Conservation (phyloP, 768 basidiomycete genomes). For the Cystobasidium tubakii region DNA sequence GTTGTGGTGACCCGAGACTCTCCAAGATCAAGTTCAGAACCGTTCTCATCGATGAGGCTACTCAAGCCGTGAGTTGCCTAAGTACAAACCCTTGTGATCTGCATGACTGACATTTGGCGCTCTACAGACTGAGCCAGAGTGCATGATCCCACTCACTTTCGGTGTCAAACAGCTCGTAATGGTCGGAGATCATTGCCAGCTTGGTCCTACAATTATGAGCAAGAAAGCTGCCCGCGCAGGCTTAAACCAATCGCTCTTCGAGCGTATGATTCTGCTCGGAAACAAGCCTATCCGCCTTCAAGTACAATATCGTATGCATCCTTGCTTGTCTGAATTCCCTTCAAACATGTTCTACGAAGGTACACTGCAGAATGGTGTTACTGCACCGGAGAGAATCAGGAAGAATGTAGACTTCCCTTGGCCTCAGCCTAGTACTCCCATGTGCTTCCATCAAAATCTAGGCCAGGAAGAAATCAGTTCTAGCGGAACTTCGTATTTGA, state of each 20-base stretch:
- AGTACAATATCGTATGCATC: constrained; percentile 99
- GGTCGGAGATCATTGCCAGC: constrained; percentile 74
- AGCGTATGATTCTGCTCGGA: constrained; percentile 86
- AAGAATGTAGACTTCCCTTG: constrained; percentile 99
- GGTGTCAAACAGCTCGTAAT: constrained; percentile 98
- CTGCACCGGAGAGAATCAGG: constrained; percentile 89
- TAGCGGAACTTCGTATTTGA: constrained; percentile 96
- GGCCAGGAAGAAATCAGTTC: constrained; percentile 98
- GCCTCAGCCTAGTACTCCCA: constrained; percentile 93
- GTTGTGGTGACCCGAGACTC: constrained; percentile 90
- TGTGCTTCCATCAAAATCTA: constrained; percentile 99
- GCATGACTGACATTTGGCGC: too few relatives aligned
- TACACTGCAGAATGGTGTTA: constrained; percentile 96
- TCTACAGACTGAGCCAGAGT: constrained; percentile 56
- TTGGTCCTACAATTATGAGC: constrained; percentile 99
- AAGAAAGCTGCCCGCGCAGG: constrained; percentile 99
- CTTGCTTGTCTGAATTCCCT: constrained; percentile 96
- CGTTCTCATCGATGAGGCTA: constrained; percentile 96
- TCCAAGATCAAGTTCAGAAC: constrained; percentile 97
- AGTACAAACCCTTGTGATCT: too few relatives aligned
- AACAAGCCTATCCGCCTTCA: constrained; percentile 97
- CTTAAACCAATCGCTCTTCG: constrained; percentile 94
- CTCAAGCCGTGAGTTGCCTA: constrained; percentile 56
- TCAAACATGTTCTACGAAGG: constrained; percentile 99
- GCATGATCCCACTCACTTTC: constrained; percentile 97